Base-by-base conservation (phyloP, 176 grass and related monocot species). In the Oryza australiensis region DNA sequence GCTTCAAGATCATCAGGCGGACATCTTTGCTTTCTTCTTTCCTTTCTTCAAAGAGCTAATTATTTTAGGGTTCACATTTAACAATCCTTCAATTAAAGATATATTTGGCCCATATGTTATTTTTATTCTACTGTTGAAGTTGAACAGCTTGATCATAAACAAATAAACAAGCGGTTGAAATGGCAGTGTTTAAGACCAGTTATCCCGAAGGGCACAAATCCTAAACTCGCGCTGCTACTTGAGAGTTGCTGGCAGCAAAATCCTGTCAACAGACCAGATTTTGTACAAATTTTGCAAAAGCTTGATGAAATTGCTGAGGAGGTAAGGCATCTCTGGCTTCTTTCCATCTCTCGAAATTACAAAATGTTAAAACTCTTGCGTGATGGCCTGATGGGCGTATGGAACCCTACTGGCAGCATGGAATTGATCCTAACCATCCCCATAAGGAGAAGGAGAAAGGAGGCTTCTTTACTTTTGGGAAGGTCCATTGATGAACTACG, bases 231-330 rank as follows among this genome's bases (percentile, higher is more conserved):
- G 6, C 66, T 69, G 7, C 43, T 91, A 45, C 78, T 94, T 42
- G 84, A 89, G 87, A 94, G 74, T 73, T 94, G 89, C n/a, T 94
- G 92, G 92, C 66, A 89, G 57, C 89, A 94, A 77, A 85, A 89
- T 64, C 77, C 89, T 72, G 32, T 45, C 62, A 20, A 89, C 33
- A 80, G 92, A 33, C 92, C 92, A 71, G 86, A 91, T 63, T 94
- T 94, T 43, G 78, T 81, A 49, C 77, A 89, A 62, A 89, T 91
- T 75, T 82, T 91, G 40, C 80, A 85, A 63, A 80, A 40, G 14
- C 83, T 91, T 14, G 77, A 91, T 63, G 76, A 79, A 55, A 74
- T 94, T 65, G 75, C 77, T 5, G 84, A 87, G 41, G 92, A 94
- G 92, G 92, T 94, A 62, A 62, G 55, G 23, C 66, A 40, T 70